These are phyloP conservation scores for Barbarea vulgaris DNA, from an alignment of 345 rosid species.

Conservation along the genomic window DNA sequence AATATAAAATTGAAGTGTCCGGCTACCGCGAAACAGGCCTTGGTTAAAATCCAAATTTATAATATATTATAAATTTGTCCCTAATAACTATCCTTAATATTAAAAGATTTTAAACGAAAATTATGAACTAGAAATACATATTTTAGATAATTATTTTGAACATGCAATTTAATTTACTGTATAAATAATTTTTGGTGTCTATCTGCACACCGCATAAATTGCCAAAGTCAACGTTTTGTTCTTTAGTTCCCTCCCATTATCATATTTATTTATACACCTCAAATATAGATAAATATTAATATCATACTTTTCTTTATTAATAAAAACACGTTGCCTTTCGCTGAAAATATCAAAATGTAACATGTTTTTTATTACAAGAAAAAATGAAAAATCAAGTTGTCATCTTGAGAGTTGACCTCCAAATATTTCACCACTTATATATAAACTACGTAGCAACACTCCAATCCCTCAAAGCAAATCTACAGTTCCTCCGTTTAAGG, in stretches of 20 bases:
- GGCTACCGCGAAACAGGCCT: too few species aligned
- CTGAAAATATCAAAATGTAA: conserved; percentile 30
- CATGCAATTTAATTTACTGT: neutral
- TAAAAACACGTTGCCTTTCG: neutral
- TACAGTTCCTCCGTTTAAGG: conserved; percentile 5
- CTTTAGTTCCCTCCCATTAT: neutral
- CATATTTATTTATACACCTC: conserved; percentile 9
- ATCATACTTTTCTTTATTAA: neutral
- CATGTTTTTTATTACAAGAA: neutral
- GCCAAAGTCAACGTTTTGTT: conserved; percentile 24
- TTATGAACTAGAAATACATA: neutral
- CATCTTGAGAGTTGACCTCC: conserved; percentile 33
- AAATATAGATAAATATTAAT: neutral
- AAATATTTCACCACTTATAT: conserved; percentile 27
- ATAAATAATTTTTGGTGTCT: neutral
- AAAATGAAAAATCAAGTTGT: neutral
- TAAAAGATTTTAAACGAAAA: neutral
- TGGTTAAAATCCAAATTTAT: neutral
- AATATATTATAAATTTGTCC: neutral
- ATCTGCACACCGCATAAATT: conserved; percentile 15
- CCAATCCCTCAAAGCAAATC: conserved; percentile 19
- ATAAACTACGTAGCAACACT: conserved; percentile 14
- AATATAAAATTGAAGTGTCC: too few species aligned
- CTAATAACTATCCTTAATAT: neutral
- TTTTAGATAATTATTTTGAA: neutral